phyloP scores from a whole-genome alignment of 495 filamentous ascomycete species.

The Filosporella fistucella region DNA sequence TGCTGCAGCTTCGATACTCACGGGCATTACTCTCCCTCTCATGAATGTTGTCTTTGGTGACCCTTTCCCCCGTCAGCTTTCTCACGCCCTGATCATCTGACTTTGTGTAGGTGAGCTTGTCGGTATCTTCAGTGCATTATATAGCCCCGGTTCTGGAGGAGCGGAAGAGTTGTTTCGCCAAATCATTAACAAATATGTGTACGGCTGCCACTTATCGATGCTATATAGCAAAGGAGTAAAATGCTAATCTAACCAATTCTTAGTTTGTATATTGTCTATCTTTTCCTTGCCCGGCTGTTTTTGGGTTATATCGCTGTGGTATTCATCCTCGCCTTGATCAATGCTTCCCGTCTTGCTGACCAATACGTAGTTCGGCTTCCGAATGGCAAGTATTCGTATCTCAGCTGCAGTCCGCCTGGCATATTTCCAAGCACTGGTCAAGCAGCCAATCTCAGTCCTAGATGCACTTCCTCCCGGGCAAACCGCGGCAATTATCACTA shows the following conservation, averaged over 20 bases:
- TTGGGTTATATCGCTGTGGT: neutral
- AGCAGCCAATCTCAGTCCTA: slow-evolving; percentile 44
- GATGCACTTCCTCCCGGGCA: slow-evolving; percentile 45
- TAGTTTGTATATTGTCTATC: neutral
- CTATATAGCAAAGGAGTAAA: slow-evolving; percentile 20
- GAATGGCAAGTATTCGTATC: slow-evolving; percentile 45
- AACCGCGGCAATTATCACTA: slow-evolving; percentile 54
- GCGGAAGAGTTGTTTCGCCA: slow-evolving; percentile 27
- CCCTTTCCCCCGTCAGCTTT: neutral
- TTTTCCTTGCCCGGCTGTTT: neutral
- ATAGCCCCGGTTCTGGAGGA: slow-evolving; percentile 20
- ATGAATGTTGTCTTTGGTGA: slow-evolving; percentile 2
- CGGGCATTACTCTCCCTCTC: neutral
- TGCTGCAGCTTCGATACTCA: neutral
- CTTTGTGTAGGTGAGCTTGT: slow-evolving; percentile 13
- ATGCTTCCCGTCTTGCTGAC: neutral
- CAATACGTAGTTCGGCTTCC: slow-evolving; percentile 34
- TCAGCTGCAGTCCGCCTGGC: slow-evolving; percentile 45
- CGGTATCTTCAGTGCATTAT: slow-evolving; percentile 30
- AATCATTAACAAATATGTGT: slow-evolving; percentile 27
- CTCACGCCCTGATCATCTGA: slow-evolving; percentile 9
- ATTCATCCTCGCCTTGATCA: too few species aligned
- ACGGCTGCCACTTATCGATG: slow-evolving; percentile 19
- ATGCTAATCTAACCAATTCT: slow-evolving; percentile 8
- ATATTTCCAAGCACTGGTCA: slow-evolving; percentile 45